Base-by-base conservation (phyloP, 805 yeast species). In the Yarrowia sp. region DNA sequence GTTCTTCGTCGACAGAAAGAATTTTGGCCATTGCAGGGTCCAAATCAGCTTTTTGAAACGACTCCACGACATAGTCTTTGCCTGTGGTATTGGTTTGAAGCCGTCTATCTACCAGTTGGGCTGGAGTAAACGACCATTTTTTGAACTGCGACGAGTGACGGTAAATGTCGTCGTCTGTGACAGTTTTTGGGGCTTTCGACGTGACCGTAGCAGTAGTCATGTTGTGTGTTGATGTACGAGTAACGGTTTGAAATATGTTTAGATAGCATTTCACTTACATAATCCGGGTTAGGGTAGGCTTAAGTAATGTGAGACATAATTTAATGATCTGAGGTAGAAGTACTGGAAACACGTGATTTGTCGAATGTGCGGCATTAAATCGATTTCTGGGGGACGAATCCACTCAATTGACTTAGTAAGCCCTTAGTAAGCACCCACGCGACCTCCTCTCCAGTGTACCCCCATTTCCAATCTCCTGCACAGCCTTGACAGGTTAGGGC, bases 101-200 rank as follows among this genome's bases (percentile, higher is more conserved):
- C 66, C 90, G 78, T 36, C 78, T 75, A 30, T 80, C 79, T 3
- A 74, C 76, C n/a, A 93, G 78, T 65, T 82, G 83, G 1, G 83
- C 83, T 19, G 73, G 72, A 0, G 91, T 85, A 74, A 83, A 93
- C 0, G 98, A 92, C 99, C 99, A 93, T 10, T 84, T 65, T 62
- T 88, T 79, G 73, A 82, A 93, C 77, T 93, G 99, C 0, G 95
- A 82, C 4, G 97, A 89, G 33, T 92, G 82, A 48, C 98, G 82
- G 75, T 90, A 93, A 41, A 95, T 78, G 68, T 95, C 99, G 74
- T 95, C 98, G 70, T 85, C 89, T 0, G 91, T 78, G 8, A 89
- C 81, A 1, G 61, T 54, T 38, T 38, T 54, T 11, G 61, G 2
- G 3, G 61, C 61, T n/a, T 54, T 54, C 1, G 61, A 54, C 2